Base-by-base conservation (phyloP, 305 asterid species). In the Fraxinus platypoda region DNA sequence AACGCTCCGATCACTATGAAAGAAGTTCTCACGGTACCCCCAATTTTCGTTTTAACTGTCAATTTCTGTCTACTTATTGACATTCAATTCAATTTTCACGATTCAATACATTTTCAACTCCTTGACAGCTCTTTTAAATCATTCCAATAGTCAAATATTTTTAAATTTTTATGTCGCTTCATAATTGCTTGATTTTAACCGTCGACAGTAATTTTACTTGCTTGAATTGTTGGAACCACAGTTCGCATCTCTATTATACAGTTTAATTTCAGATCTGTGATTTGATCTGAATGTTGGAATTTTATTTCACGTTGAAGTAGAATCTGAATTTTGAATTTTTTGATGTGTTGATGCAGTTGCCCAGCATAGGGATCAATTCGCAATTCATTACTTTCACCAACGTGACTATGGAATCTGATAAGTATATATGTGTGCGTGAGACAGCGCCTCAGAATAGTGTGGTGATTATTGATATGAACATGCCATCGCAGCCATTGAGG, bases 361-460 rank as follows among this genome's bases (percentile, higher is more conserved):
- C 74, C 37, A 66, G 75, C 68, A 64, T 38, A 23, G 79, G 80
- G 38, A 21, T 25, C 84, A 78, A 81, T 82, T 2, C 6, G 52
- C 41, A 59, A 35, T 62, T 74, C 52, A 38, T 75, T 77, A 13
- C 79, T 84, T 77, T 54, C 83, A 97, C 99, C 9, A 95, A 97
- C 57, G 99, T 97, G 81, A 97, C 99, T 0, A 97, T 97, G 99
- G 99, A 97, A 90, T 97, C 98, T 57, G 98, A 97, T 70, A 97
- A 92, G 88, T 97, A 89, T 81, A 97, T 97, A 68, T 97, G 99
- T 43, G 98, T 97, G 28, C 93, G 99, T 5, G 99, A 97, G 91
- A 97, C 99, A 9, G 78, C 98, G 2, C 98, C 99, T 12, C 98
- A 95, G 74, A 82, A 80, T 66, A 21, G 79, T 37, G 70, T 54